Conservation (phyloP, 805 yeast species). For the Lipomyces mesembrius region DNA sequence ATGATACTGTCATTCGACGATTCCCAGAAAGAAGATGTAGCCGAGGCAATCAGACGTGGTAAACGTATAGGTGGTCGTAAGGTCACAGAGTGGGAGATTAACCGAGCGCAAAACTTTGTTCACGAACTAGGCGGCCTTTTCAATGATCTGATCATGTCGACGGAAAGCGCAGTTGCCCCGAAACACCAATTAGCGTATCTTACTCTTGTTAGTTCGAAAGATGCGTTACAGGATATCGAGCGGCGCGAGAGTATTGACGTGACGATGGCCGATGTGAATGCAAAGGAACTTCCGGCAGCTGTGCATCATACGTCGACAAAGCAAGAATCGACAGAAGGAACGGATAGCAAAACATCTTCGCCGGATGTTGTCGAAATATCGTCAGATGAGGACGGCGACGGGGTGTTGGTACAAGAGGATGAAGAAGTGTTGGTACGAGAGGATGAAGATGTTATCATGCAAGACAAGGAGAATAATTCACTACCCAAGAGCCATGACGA, state of each 20-base stretch:
- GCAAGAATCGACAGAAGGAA: neutral
- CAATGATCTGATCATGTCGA: slow-evolving; percentile 66
- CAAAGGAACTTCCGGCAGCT: neutral
- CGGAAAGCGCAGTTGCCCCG: slow-evolving; percentile 73
- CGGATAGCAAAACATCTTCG: neutral
- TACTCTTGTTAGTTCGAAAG: slow-evolving; percentile 69
- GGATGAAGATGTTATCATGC: slow-evolving; percentile 17
- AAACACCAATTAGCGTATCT: slow-evolving; percentile 82
- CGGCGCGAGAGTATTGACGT: slow-evolving; percentile 1
- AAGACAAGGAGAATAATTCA: slow-evolving; percentile 20
- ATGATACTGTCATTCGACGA: slow-evolving; percentile 60
- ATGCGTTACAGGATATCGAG: slow-evolving; percentile 30
- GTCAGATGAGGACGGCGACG: slow-evolving; percentile 4
- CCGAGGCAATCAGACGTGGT: slow-evolving; percentile 31
- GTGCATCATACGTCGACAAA: slow-evolving; percentile 16
- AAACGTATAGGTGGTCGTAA: slow-evolving; percentile 87
- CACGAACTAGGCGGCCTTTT: slow-evolving; percentile 73
- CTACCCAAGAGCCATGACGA: slow-evolving; percentile 1
- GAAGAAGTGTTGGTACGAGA: no score
- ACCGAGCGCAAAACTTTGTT: slow-evolving; percentile 81
- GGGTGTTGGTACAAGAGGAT: neutral
- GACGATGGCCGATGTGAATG: slow-evolving; percentile 4
- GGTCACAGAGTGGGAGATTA: slow-evolving; percentile 77
- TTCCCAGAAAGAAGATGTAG: slow-evolving; percentile 29
- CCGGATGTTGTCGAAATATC: slow-evolving; percentile 40